These are phyloP conservation scores for Debaryomyces sp. DNA, from an alignment of 1,139 yeast genomes.

Conservation along the genomic window DNA sequence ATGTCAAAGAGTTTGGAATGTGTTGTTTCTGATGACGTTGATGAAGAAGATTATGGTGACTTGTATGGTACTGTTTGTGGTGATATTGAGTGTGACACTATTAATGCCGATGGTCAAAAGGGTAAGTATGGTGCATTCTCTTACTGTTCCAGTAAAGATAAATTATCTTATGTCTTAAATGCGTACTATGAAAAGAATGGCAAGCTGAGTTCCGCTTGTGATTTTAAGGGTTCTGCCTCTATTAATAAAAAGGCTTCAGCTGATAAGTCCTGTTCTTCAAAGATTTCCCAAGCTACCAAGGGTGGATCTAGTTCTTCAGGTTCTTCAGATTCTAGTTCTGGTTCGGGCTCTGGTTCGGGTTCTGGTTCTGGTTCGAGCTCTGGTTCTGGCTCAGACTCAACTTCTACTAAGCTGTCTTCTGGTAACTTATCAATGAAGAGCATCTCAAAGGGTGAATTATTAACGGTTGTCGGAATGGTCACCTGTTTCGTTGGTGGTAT, in stretches of 20 bases:
- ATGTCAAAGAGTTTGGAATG: slow-evolving; percentile 36
- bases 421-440: slow-evolving; percentile 25
- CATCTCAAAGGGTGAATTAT: slow-evolving; percentile 33
- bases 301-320: slow-evolving; percentile 28
- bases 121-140: slow-evolving; percentile 48
- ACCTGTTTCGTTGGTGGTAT: slow-evolving; percentile 44
- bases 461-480: slow-evolving; percentile 33
- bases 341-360: slow-evolving; percentile 25
- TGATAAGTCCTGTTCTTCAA: slow-evolving; percentile 35
- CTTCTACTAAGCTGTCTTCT: slow-evolving; percentile 25
- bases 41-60: slow-evolving; percentile 34
- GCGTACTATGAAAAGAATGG: slow-evolving; percentile 38
- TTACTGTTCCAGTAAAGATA: slow-evolving; percentile 40
- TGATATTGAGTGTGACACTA: slow-evolving; percentile 38
- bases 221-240: slow-evolving; percentile 45
- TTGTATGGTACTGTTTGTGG: slow-evolving; percentile 39
- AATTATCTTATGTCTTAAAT: slow-evolving; percentile 45
- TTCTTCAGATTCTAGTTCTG: slow-evolving; percentile 25
- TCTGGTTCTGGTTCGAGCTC: slow-evolving; percentile 15
- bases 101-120: slow-evolving; percentile 36
- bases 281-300: slow-evolving; percentile 28
- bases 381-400: slow-evolving; percentile 24
- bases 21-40: slow-evolving; percentile 37
- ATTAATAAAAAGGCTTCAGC: slow-evolving; percentile 27
- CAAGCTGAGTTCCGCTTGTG: slow-evolving; percentile 37